Base-by-base conservation (phyloP, 148 eudicot species). In the Rhododendron vialii region DNA sequence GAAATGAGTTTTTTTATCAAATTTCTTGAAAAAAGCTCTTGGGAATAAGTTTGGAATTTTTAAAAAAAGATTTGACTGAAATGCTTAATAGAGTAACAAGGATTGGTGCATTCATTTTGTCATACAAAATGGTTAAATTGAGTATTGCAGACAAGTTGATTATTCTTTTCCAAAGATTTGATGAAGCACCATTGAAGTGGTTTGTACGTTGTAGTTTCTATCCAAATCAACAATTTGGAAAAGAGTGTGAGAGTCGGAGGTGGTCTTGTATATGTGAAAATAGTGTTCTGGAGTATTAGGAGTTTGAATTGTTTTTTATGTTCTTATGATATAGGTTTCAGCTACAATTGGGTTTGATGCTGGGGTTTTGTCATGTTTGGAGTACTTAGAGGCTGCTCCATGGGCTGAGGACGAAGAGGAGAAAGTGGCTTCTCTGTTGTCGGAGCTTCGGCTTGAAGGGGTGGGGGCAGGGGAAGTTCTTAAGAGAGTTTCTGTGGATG, bases 351-450 rank as follows among this genome's bases (percentile, higher is more conserved):
- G 95, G 67, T 97, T 97, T 88, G 96, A 94, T 89, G 99, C 98
- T 14, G 99, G 99, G 14, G 95, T 97, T 26, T 88, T 94, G 78
- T 94, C 98, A 36, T 97, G 98, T 82, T 93, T 97, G 90, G 99
- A 95, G 91, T 96, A 95, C 89, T 91, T 96, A 75, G 99, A 96
- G 88, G 99, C 99, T 75, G 99, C 98, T 22, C 99, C 99, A 47
- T 97, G 99, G 99, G 95, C 98, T 7, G 98, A 97, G 85, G 98
- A 95, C 55, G 99, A 97, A 85, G 99, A 97, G 88, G 96, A 94
- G 78, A 94, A 93, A 76, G 95, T 97, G 55, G 95, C 98, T 82
- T 91, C 95, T 43, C 85, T 95, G 43, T 87, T 97, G 61, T 91
- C 98, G 0, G 98, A 97, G 90, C 93, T 97, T 26, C 93, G 81